Conservation (phyloP, 2,329 filamentous ascomycete species). For the Penicillium sp. region DNA sequence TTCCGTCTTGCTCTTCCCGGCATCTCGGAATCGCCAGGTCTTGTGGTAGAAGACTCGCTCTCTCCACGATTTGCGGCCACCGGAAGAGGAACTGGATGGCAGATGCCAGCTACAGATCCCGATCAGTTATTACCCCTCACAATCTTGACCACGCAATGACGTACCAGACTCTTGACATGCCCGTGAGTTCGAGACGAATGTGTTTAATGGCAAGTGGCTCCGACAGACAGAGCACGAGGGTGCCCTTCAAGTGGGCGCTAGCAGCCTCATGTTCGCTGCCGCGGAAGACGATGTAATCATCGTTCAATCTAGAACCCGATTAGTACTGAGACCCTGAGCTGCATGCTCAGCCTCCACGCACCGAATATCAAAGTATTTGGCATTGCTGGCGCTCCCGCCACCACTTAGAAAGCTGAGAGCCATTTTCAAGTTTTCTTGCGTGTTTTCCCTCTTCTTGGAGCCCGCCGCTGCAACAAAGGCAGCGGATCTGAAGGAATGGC, state of each 20-base stretch:
- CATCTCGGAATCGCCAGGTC: constrained; percentile 63
- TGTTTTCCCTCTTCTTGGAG: too few species aligned
- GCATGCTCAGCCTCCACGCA: constrained; percentile 21
- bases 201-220: constrained; percentile 65
- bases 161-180: constrained; percentile 63
- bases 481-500: neutral
- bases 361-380: constrained; percentile 49
- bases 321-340: constrained; percentile 12
- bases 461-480: too few species aligned
- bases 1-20: constrained; percentile 45
- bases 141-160: constrained; percentile 34
- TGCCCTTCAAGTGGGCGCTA: constrained; percentile 67
- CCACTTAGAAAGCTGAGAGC: constrained; percentile 44
- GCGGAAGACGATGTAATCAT: constrained; percentile 72
- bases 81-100: constrained; percentile 33
- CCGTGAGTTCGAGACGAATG: constrained; percentile 64
- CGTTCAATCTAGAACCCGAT: constrained; percentile 56
- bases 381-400: constrained; percentile 39
- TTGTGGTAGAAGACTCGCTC: constrained; percentile 58
- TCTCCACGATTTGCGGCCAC: constrained; percentile 36
- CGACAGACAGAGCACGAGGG: constrained; percentile 66
- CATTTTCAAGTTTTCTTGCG: constrained; percentile 32
- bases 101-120: constrained; percentile 29
- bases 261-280: constrained; percentile 69
- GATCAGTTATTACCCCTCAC: neutral